These are phyloP conservation scores for Apiospora koreana DNA, from an alignment of 2,329 filamentous ascomycete genomes.

Conservation along the genomic window DNA sequence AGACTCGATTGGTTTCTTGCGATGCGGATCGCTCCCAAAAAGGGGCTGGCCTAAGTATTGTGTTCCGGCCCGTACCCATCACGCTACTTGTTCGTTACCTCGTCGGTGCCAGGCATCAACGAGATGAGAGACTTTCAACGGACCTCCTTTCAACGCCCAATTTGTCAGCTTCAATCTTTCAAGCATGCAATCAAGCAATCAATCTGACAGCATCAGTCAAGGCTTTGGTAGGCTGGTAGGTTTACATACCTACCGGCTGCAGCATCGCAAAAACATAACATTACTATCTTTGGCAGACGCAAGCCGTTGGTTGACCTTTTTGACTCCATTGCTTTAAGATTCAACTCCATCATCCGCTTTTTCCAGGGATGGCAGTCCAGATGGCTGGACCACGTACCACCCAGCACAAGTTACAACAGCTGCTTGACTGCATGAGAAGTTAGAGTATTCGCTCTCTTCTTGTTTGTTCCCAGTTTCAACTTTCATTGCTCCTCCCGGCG, in stretches of 20 bases:
- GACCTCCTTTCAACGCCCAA: neutral
- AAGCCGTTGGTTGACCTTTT: neutral
- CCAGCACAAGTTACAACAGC: neutral
- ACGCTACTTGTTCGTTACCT: neutral
- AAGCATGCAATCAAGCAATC: neutral
- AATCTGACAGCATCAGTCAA: neutral
- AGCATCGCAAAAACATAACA: constrained; percentile 1
- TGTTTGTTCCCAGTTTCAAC: constrained; percentile 9
- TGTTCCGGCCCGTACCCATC: constrained; percentile 7
- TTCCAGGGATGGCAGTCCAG: neutral
- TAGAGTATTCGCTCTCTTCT: neutral
- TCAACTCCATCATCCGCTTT: constrained; percentile 4
- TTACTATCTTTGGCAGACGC: neutral
- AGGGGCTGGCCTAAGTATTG: constrained; percentile 7
- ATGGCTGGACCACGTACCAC: neutral
- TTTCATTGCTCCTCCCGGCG: constrained; percentile 8
- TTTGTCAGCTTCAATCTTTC: neutral
- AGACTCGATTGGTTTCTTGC: neutral
- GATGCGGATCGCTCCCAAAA: constrained; percentile 5
- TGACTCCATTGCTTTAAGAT: constrained; percentile 4
- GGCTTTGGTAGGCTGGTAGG: neutral
- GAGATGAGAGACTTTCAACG: neutral
- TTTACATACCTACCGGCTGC: neutral
- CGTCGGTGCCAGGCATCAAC: neutral
- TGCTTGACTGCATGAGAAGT: neutral